A percentile compares a stretch with the other conserved stretches of the same genome.
These are phyloP conservation scores for Chrysosphaeria jannelii DNA, from an alignment of 2,329 filamentous ascomycete genomes.

Conservation along the genomic window DNA sequence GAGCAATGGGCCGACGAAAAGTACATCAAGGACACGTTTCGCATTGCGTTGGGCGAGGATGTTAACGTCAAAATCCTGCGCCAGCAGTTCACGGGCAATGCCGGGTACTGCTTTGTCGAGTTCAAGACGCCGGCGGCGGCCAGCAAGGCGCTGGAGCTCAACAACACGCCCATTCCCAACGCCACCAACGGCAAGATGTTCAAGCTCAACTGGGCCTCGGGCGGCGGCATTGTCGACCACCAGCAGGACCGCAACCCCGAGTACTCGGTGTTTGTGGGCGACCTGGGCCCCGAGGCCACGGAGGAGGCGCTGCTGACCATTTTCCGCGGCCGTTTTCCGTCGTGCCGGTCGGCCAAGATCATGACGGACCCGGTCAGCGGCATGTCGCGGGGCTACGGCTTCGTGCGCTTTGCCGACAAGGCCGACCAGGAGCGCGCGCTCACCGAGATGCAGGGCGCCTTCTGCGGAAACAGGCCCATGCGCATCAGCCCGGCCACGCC, in stretches of 20 bases:
- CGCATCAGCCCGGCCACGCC: slow-evolving; percentile 91
- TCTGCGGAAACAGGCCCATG: slow-evolving; percentile 97
- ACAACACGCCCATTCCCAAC: slow-evolving; percentile 75
- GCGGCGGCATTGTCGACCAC: slow-evolving; percentile 65
- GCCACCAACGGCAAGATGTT: slow-evolving; percentile 81
- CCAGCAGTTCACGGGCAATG: slow-evolving; percentile 82
- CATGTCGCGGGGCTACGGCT: slow-evolving; percentile 91
- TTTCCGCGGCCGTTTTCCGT: slow-evolving; percentile 86
- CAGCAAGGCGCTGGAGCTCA: slow-evolving; percentile 68
- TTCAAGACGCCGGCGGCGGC: slow-evolving; percentile 61
- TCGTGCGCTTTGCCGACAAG: slow-evolving; percentile 90
- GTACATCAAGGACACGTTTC: slow-evolving; percentile 82
- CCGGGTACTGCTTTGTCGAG: slow-evolving; percentile 96
- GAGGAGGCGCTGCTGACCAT: slow-evolving; percentile 93
- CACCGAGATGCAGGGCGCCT: slow-evolving; percentile 95
- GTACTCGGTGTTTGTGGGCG: slow-evolving; percentile 91
- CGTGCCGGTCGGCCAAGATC: slow-evolving; percentile 98
- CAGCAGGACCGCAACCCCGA: slow-evolving; percentile 91
- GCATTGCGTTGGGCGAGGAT: slow-evolving; percentile 64
- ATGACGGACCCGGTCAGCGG: slow-evolving; percentile 98
- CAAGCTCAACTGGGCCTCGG: slow-evolving; percentile 98
- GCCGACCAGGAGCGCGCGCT: slow-evolving; percentile 86
- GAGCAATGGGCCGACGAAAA: slow-evolving; percentile 99
- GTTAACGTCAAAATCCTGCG: slow-evolving; percentile 99
- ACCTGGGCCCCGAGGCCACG: slow-evolving; percentile 92